A percentile compares a stretch with the other conserved stretches of the same genome.
Conservation (phyloP, 176 grass and related monocot genomes). For the Avena atlantica region DNA sequence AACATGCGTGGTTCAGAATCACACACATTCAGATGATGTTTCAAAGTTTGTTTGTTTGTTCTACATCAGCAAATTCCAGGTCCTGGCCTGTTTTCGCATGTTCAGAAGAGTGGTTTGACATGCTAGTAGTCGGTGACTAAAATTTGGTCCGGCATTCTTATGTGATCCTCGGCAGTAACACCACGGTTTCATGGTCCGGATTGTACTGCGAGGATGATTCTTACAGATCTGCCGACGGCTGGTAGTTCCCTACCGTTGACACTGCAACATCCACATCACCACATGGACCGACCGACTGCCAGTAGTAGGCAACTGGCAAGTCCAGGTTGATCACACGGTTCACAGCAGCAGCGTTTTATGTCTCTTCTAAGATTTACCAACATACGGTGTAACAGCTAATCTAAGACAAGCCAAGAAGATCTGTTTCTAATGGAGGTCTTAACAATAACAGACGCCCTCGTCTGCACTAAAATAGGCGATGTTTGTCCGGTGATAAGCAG, state of each 20-base stretch:
- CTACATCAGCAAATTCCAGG: no score
- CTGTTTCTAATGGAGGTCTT: conserved; percentile 34
- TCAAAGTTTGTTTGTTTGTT: no score
- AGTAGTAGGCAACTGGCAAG: not conserved
- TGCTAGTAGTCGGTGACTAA: no score
- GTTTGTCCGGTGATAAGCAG: conserved; percentile 16
- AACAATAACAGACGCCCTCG: conserved; percentile 31
- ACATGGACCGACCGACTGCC: not conserved
- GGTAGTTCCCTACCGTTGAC: conserved; percentile 9
- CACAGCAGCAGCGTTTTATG: not conserved
- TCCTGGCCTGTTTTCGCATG: not conserved
- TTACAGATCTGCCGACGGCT: not conserved
- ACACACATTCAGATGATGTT: not conserved
- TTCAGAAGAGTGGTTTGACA: not conserved
- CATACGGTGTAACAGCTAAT: not conserved
- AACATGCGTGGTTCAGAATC: conserved; percentile 23
- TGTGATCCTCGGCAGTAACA: not conserved
- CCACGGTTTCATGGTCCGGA: not conserved
- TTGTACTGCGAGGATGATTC: not conserved
- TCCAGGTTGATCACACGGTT: conserved; percentile 32
- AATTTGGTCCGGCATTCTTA: not conserved
- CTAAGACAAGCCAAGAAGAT: conserved; percentile 24
- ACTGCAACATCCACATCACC: not conserved
- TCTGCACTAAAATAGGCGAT: not conserved
- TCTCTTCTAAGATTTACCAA: not conserved